Conservation (phyloP, 2,329 filamentous ascomycete genomes). For the Mollisiaceae sp. region DNA sequence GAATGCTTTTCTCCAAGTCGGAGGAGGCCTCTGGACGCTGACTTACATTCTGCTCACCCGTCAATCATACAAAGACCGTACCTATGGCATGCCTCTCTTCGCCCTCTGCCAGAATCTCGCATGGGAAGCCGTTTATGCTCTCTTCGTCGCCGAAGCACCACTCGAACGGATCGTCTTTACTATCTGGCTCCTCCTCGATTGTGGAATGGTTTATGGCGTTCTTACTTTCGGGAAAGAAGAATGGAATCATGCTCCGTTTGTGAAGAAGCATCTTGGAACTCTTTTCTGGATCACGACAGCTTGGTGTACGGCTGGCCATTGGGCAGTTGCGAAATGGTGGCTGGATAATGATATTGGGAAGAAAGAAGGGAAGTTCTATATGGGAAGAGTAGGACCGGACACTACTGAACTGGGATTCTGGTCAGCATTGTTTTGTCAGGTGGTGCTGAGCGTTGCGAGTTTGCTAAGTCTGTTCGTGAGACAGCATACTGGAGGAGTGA, state of each 20-base stretch:
- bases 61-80: slow-evolving; percentile 51
- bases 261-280: slow-evolving; percentile 48
- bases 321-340: slow-evolving; percentile 54
- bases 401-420: slow-evolving; percentile 49
- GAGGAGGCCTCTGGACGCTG: slow-evolving; percentile 35
- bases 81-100: slow-evolving; percentile 56
- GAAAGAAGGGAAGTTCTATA: slow-evolving; percentile 43
- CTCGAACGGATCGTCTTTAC: slow-evolving; percentile 52
- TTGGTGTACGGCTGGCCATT: slow-evolving; percentile 48
- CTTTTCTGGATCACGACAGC: slow-evolving; percentile 46
- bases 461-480: slow-evolving; percentile 51
- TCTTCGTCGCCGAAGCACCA: slow-evolving; percentile 51
- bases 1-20: slow-evolving; percentile 30
- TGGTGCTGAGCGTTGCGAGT: slow-evolving; percentile 55
- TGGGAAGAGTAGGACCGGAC: slow-evolving; percentile 50
- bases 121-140: slow-evolving; percentile 57
- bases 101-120: slow-evolving; percentile 55
- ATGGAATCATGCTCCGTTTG: slow-evolving; percentile 48
- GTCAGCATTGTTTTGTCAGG: slow-evolving; percentile 26
- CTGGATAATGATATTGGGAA: slow-evolving; percentile 54
- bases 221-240: slow-evolving; percentile 51
- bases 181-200: slow-evolving; percentile 56
- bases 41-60: slow-evolving; percentile 54
- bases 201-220: slow-evolving; percentile 52
- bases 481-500: slow-evolving; percentile 54